These are phyloP conservation scores for Lasiodiplodia theobromae DNA, from an alignment of 2,329 filamentous ascomycete species.

Conservation along the genomic window DNA sequence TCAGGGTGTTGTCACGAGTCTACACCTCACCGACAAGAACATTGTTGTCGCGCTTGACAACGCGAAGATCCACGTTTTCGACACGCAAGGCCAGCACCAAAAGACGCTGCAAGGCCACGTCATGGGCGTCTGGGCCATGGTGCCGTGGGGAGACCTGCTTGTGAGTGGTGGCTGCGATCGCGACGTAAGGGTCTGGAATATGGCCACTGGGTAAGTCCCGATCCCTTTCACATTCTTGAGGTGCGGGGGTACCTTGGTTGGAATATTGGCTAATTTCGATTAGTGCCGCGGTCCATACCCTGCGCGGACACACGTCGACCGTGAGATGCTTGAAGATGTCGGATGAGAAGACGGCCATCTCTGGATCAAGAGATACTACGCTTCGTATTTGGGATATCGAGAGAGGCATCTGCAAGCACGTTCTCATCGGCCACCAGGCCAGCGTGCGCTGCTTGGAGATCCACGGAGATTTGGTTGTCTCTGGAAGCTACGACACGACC, in stretches of 20 bases:
- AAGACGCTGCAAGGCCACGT: constrained; percentile 93
- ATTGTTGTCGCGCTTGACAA: constrained; percentile 98
- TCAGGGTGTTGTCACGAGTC: constrained; percentile 93
- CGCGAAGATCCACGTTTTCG: constrained; percentile 97
- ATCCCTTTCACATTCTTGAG: not conserved
- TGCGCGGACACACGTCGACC: constrained; percentile 95
- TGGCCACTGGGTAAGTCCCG: constrained; percentile 79
- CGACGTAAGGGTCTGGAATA: constrained; percentile 96
- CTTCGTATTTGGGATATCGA: constrained; percentile 93
- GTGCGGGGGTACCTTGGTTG: not conserved
- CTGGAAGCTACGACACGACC: constrained; percentile 96
- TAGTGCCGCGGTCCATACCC: constrained; percentile 77
- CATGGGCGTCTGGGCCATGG: constrained; percentile 99
- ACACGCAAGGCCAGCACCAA: constrained; percentile 85
- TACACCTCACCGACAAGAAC: constrained; percentile 93
- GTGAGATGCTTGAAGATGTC: constrained; percentile 98
- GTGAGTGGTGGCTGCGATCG: constrained; percentile 97
- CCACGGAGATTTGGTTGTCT: constrained; percentile 96
- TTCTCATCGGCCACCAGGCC: constrained; percentile 92
- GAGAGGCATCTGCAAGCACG: constrained; percentile 86
- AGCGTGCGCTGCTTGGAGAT: constrained; percentile 96
- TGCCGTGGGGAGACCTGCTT: constrained; percentile 93
- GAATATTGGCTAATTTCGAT: constrained; percentile 12
- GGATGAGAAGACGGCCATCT: constrained; percentile 91
- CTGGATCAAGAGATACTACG: constrained; percentile 93